Conservation (phyloP, 2,329 filamentous ascomycete genomes). For the Mycogone perniciosa region DNA sequence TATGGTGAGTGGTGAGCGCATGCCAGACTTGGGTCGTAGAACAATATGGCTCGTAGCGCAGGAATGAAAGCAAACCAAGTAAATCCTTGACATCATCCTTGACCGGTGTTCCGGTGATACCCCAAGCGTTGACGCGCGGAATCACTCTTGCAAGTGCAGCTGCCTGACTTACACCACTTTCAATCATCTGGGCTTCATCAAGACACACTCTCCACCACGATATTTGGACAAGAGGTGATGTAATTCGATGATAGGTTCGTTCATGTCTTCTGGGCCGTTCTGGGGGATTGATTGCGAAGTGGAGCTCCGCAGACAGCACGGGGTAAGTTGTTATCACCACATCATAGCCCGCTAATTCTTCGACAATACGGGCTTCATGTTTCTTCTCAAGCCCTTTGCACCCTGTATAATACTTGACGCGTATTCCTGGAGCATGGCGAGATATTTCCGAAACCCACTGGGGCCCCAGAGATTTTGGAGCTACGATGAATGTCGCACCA, state of each 20-base stretch:
- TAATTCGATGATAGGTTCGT: slow-evolving; percentile 58
- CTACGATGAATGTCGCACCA: slow-evolving; percentile 55
- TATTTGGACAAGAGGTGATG: slow-evolving; percentile 72
- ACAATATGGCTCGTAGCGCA: slow-evolving; percentile 71
- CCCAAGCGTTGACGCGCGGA: slow-evolving; percentile 83
- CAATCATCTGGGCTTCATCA: slow-evolving; percentile 86
- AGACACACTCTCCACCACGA: slow-evolving; percentile 81
- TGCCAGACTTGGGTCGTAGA: slow-evolving; percentile 61
- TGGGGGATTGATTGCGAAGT: slow-evolving; percentile 66
- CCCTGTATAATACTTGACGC: slow-evolving; percentile 52
- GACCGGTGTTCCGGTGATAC: slow-evolving; percentile 80
- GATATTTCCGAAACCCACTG: slow-evolving; percentile 58
- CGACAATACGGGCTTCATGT: slow-evolving; percentile 35
- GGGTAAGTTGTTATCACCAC: slow-evolving; percentile 60
- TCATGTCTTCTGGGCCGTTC: slow-evolving; percentile 60
- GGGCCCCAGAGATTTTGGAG: slow-evolving; percentile 47
- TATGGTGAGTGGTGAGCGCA: slow-evolving; percentile 54
- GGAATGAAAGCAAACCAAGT: slow-evolving; percentile 72
- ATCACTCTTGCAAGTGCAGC: slow-evolving; percentile 74
- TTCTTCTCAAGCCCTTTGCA: slow-evolving; percentile 30
- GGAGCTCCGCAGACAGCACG: slow-evolving; percentile 71
- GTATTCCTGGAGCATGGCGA: slow-evolving; percentile 51
- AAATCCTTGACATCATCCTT: slow-evolving; percentile 73
- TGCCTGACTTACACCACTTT: slow-evolving; percentile 78
- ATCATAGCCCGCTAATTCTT: slow-evolving; percentile 45